Evolutionary conservation across 805 yeast species (phyloP), one percentile per base, ranked within the genome.

Genomic region (Wickerhamomyces silvicola): DNA sequence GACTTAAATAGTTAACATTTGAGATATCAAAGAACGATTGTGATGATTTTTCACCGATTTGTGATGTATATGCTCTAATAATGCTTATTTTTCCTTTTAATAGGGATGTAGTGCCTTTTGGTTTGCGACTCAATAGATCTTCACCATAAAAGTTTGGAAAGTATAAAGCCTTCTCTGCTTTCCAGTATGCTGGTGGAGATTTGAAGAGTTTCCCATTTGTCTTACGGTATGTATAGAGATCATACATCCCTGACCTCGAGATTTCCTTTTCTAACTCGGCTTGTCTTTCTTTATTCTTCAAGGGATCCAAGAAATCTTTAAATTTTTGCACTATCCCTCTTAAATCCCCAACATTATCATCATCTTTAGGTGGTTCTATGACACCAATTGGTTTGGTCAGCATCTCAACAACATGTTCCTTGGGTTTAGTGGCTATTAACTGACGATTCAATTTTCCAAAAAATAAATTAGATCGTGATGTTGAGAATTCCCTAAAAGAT

Each of bases 161-260:
- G 53, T 75, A 92, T 28, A 75, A 59, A 0, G 97, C 68, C 48
- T 72, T 80, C 7, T 82, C 88, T 10, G 65, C 59, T 38, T 72
- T 73, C 71, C 90, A 88, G 45, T 72, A 80, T 2, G 87, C 73
- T n/a, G 72, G 65, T 1, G 97, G 97, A 0, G 95, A 73, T 12
- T 70, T 62, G 62, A 87, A 92, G 41, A 88, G 66, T 58, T 87
- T 86, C 16, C 97, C 98, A 23, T 77, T 72, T 3, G 90, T 83
- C 45, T 79, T 80, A 30, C 79, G 64, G 50, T 75, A 79, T 3
- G 72, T 67, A 46, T 73, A 72, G 50, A 78, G 65, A 37, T 78
- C 81, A 41, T 74, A 70, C 68, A 77, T 68, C n/a, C 82, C 78
- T 18, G 84, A 76, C 42, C 71, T 73, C 17, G 79, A 70, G 42